A percentile compares a stretch with the other conserved stretches of the same genome.
These are phyloP conservation scores for Pestalotiopsis sp. DNA, from an alignment of 2,329 filamentous ascomycete species.

Conservation along the genomic window DNA sequence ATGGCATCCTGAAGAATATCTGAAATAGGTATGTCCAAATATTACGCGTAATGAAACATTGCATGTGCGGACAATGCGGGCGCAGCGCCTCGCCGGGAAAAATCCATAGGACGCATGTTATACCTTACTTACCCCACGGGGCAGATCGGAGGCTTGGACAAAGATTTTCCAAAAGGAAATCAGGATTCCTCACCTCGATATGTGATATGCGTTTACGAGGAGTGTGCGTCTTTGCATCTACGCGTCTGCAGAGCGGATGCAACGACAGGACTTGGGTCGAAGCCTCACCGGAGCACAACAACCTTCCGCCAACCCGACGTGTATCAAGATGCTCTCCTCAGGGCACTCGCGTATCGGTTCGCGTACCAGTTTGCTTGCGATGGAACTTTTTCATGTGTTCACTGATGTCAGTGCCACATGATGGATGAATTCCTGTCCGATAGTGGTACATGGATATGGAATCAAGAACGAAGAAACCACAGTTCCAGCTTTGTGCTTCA, in stretches of 20 bases:
- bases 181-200: neutral
- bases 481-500: neutral
- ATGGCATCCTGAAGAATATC: neutral
- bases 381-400: neutral
- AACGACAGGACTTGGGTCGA: neutral
- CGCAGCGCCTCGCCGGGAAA: neutral
- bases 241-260: neutral
- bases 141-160: neutral
- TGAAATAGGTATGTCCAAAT: neutral
- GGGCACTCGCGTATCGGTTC: too few relatives aligned
- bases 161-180: neutral
- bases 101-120: neutral
- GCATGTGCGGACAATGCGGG: neutral
- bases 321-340: neutral
- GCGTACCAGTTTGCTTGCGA: too few relatives aligned
- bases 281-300: neutral
- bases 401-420: neutral
- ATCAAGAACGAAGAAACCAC: neutral
- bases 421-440: neutral
- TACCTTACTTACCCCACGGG: neutral
- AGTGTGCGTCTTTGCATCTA: neutral
- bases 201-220: neutral
- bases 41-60: neutral
- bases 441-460: neutral
- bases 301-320: neutral